Evolutionary conservation across 116 monocot species (phyloP).

Genomic region (Trichopus zeylanicus): DNA sequence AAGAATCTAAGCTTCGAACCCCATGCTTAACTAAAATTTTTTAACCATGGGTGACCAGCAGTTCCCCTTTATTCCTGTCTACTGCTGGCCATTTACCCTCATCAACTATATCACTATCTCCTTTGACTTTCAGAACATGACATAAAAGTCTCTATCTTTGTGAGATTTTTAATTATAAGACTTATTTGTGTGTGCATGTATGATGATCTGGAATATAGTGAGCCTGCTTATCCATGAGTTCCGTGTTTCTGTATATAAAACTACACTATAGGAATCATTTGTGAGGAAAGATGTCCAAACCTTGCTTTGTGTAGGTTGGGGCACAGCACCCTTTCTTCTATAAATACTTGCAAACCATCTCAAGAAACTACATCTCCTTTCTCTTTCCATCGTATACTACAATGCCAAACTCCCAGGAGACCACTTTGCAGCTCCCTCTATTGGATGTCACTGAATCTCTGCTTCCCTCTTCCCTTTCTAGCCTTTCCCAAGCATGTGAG

Average conservation of each 20-base stretch:
- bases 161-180: neutral
- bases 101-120: constrained; percentile 7
- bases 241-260: too few relatives aligned
- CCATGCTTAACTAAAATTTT: too few relatives aligned
- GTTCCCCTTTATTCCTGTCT: neutral
- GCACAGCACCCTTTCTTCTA: neutral
- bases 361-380: neutral
- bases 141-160: neutral
- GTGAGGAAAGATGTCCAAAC: too few relatives aligned
- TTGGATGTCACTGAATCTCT: constrained; percentile 38
- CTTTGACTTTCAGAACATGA: constrained; percentile 8
- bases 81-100: constrained; percentile 3
- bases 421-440: constrained; percentile 24
- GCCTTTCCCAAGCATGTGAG: constrained; percentile 31
- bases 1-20: too few relatives aligned
- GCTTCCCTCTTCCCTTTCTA: constrained; percentile 14
- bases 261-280: too few relatives aligned
- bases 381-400: neutral
- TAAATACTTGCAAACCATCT: neutral
- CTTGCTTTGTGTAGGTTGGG: neutral
- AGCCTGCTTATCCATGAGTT: too few relatives aligned
- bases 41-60: too few relatives aligned
- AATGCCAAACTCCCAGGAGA: constrained; percentile 1
- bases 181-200: too few relatives aligned
- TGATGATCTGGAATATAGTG: too few relatives aligned